A percentile compares a stretch with the other conserved stretches of the same genome.
Conservation (phyloP, 306 rosid species). For the Trifolium dubium region DNA sequence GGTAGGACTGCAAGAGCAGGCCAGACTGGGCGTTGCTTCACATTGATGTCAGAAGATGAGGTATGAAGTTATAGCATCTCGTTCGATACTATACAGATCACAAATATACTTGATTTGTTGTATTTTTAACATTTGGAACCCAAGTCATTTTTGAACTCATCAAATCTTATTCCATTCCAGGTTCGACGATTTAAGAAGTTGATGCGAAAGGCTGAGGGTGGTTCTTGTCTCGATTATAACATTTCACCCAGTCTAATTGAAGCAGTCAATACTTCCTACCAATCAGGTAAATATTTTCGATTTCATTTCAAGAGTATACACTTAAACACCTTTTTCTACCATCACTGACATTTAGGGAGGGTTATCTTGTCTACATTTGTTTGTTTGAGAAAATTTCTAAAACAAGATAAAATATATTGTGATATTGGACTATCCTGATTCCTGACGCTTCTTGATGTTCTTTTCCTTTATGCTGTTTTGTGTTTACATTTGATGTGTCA, state of each 20-base stretch:
- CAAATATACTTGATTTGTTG: slow-evolving; percentile 9
- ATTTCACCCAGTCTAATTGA: slow-evolving; percentile 67
- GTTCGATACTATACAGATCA: slow-evolving; percentile 2
- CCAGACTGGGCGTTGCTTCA: slow-evolving; percentile 81
- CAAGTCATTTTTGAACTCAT: slow-evolving; percentile 31
- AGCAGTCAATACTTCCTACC: slow-evolving; percentile 58
- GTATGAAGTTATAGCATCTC: slow-evolving; percentile 51
- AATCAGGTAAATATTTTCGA: slow-evolving; percentile 61
- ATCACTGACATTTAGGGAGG: slow-evolving; percentile 2
- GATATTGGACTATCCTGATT: background rate
- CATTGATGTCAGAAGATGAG: slow-evolving; percentile 77
- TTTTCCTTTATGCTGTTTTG: slow-evolving; percentile 31
- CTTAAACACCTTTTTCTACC: slow-evolving; percentile 4
- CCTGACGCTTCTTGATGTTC: background rate
- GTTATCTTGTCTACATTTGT: slow-evolving; percentile 10
- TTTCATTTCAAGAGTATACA: slow-evolving; percentile 23
- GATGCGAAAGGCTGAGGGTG: slow-evolving; percentile 77
- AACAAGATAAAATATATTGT: slow-evolving; percentile 11
- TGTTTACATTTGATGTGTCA: slow-evolving; percentile 34
- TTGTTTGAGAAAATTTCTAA: background rate
- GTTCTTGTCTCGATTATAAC: slow-evolving; percentile 56
- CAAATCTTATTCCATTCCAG: slow-evolving; percentile 51
- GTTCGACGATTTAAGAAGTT: slow-evolving; percentile 76
- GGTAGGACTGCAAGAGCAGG: slow-evolving; percentile 99
- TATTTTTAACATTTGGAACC: slow-evolving; percentile 30